Base-by-base conservation (phyloP, 2,329 filamentous ascomycete genomes). In the Lachnellula subtilissima region DNA sequence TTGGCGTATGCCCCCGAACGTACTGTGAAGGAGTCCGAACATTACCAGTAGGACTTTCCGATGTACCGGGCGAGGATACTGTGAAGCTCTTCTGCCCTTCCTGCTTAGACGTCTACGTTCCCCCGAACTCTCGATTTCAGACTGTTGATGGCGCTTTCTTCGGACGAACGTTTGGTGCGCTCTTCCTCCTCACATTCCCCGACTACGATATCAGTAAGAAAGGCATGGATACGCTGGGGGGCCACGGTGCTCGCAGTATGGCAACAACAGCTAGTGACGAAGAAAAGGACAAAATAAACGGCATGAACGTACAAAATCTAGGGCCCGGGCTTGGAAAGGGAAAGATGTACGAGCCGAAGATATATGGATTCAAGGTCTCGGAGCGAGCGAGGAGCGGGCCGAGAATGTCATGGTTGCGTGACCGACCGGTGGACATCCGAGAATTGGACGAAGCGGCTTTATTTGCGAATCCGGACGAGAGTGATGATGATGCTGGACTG, bases 171-270 rank as follows among this genome's bases (percentile, higher is more conserved):
- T 99, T 99, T 72, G 92, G 92, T 59, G 91, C 91, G 47, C 84
- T 99, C 57, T 99, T 99, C 77, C 91, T 99, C 71, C 93, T 99
- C 78, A 99, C 93, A 40, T 99, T 97, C 73, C 93, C 94, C 37
- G 94, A 99, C 70, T 88, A 97, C 69, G 91, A 97, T 65, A 84
- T 97, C 57, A 86, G 86, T 35, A 86, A 88, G 67, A 84, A 85
- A 65, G 86, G 86, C 55, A 76, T 78, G 53, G 81, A 87, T 50
- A 75, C 80, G n/a, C 74, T 87, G 15, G 72, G 58, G 62, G 40
- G 71, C 61, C 66, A 63, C 66, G 54, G 71, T 70, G 56, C 65
- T 68, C 17, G 70, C 68, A 51, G 67, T 64, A 48, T 48, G 45
- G 17, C 67, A 65, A 43, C 56, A 48, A 28, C 55, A 59, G 74